Base-by-base conservation (phyloP, 129 eudicot species). In the Glebionis coronaria region DNA sequence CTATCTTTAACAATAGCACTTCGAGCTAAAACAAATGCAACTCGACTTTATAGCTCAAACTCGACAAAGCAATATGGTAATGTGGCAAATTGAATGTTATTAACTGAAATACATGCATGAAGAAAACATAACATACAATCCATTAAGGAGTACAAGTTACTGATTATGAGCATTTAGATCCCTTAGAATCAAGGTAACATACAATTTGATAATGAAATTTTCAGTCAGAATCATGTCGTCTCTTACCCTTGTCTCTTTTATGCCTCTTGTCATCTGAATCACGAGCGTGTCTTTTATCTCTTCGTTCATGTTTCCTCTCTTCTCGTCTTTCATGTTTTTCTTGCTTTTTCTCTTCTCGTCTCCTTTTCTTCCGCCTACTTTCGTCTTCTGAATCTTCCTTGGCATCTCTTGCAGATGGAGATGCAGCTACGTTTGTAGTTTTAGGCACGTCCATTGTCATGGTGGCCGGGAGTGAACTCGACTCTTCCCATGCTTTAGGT, bases 221-320 rank as follows among this genome's bases (percentile, higher is more conserved):
- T 84, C 31, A 90, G 61, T 89, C 90, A 44, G 87, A 87, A 65
- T 84, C 92, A 56, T 75, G 88, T 44, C 96, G 74, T 47, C 87
- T 78, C 76, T 69, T 91, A 44, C 82, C 93, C 94, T 78, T 85
- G 67, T 85, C 85, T 56, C 76, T 85, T 63, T 78, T 85, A 42
- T 77, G 86, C 53, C 68, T 76, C 61, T 59, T 51, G 76, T 73
- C 82, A 73, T 77, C 86, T 2, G 74, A 70, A 16, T 74, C 83
- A 51, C 66, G 83, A 45, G 58, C 60, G 56, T 68, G 64, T 19
- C 72, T 59, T 61, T 82, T 76, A 57, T 80, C 81, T 64, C 77
- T 71, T 73, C 91, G 78, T 68, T 86, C 70, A 78, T 82, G 76
- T 79, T 57, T 81, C 64, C 90, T 47, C 59, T 90, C 87, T 60